These are phyloP conservation scores for Orbilia ellipsospora DNA, from an alignment of 2,329 filamentous ascomycete genomes.

Conservation along the genomic window DNA sequence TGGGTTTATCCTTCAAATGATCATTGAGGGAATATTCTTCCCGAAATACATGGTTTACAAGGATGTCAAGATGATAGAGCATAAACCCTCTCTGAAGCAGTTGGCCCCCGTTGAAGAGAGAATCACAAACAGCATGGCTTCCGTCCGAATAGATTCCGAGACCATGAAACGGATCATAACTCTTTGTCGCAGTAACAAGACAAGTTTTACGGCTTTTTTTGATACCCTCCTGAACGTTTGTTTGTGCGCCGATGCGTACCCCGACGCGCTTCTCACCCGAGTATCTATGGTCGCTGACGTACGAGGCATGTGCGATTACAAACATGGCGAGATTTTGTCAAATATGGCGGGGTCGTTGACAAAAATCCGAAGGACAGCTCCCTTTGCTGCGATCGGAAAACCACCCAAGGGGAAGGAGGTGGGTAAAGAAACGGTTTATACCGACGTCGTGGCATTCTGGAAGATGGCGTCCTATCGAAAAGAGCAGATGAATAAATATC, in stretches of 20 bases:
- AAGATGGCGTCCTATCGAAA: slow-evolving; percentile 18
- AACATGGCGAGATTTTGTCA: slow-evolving; percentile 12
- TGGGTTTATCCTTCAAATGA: not conserved
- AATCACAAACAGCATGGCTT: slow-evolving; percentile 33
- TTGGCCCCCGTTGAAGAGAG: slow-evolving; percentile 11
- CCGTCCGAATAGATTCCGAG: slow-evolving; percentile 2
- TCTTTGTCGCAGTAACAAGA: slow-evolving; percentile 3
- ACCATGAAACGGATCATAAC: slow-evolving; percentile 14
- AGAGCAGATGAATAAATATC: slow-evolving; percentile 15
- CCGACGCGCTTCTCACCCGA: not conserved
- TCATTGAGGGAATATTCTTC: slow-evolving; percentile 15
- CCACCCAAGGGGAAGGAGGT: not conserved
- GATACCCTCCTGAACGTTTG: slow-evolving; percentile 13
- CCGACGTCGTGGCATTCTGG: slow-evolving; percentile 16
- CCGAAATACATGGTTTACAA: slow-evolving; percentile 19
- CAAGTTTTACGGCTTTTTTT: slow-evolving; percentile 28
- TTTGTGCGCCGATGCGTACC: slow-evolving; percentile 22
- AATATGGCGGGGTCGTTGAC: slow-evolving; percentile 23
- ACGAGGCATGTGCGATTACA: slow-evolving; percentile 10
- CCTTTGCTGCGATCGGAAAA: slow-evolving; percentile 16
- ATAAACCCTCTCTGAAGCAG: not conserved
- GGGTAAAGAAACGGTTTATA: not conserved
- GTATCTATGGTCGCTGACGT: slow-evolving; percentile 1
- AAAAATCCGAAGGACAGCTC: not conserved
- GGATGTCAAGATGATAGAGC: not conserved